These are phyloP conservation scores for Penicillium pulvis DNA, from an alignment of 495 filamentous ascomycete species.

Conservation along the genomic window DNA sequence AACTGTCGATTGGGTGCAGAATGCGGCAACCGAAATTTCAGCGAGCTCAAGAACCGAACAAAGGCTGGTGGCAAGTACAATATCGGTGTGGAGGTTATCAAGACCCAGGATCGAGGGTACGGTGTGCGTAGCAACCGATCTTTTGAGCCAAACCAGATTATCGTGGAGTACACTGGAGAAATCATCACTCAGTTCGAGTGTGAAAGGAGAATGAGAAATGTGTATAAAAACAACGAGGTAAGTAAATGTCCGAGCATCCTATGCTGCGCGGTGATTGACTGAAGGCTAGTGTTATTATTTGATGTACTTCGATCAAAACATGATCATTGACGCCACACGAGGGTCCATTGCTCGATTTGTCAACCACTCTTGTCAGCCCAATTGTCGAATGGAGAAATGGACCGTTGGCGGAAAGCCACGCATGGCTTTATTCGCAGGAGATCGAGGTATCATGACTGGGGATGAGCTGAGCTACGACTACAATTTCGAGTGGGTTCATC, in stretches of 20 bases:
- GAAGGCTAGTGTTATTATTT: conserved; percentile 82
- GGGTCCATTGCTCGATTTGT: conserved; percentile 97
- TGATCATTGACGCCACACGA: conserved; percentile 97
- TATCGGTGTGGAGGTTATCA: conserved; percentile 90
- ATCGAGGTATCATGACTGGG: conserved; percentile 84
- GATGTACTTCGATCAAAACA: conserved; percentile 97
- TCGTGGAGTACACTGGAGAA: conserved; percentile 96
- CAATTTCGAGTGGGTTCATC: conserved; percentile 76
- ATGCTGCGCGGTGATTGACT: conserved; percentile 11
- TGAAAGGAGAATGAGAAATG: conserved; percentile 86
- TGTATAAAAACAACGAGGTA: conserved; percentile 91
- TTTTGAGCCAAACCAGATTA: conserved; percentile 89
- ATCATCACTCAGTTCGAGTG: conserved; percentile 94
- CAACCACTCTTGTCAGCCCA: conserved; percentile 97
- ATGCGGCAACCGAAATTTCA: conserved; percentile 88
- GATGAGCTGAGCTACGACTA: conserved; percentile 99
- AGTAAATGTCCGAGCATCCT: conserved; percentile 24
- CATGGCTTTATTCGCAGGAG: conserved; percentile 96
- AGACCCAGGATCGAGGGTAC: conserved; percentile 85
- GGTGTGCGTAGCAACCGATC: conserved; percentile 87
- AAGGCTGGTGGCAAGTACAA: conserved; percentile 82
- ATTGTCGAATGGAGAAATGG: conserved; percentile 97
- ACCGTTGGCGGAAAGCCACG: conserved; percentile 92
- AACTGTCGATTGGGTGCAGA: conserved; percentile 78
- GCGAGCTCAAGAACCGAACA: conserved; percentile 71